Percentiles rank a stretch among this genome's conserved stretches.
phyloP scores from a whole-genome alignment of 176 grass and related monocot genomes.

The Oryza nivara region DNA sequence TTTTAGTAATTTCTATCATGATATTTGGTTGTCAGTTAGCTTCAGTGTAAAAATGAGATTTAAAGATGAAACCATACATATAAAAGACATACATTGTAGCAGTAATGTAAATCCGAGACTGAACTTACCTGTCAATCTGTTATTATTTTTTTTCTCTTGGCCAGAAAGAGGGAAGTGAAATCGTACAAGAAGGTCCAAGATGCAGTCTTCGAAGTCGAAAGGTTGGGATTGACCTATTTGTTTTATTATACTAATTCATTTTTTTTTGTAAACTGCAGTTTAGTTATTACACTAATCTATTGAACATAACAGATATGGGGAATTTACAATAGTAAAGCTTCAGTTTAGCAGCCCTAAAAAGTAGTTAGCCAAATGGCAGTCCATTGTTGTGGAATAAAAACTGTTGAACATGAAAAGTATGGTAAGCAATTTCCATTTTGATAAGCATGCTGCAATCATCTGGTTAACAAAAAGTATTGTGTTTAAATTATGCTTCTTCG shows the following conservation, averaged over 20 bases:
- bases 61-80: not conserved
- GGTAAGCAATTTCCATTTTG: not conserved
- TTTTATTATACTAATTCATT: constrained; percentile 8
- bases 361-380: not conserved
- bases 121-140: not conserved
- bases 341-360: not conserved
- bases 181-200: constrained; percentile 84
- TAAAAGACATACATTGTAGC: not conserved
- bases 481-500: too few relatives aligned
- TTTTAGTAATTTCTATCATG: not conserved
- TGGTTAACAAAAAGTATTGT: too few relatives aligned
- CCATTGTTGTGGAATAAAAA: not conserved
- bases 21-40: not conserved
- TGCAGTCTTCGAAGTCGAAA: constrained; percentile 90
- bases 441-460: too few relatives aligned
- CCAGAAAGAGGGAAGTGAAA: constrained; percentile 83
- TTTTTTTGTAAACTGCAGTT: not conserved
- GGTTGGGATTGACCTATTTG: constrained; percentile 40
- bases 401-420: not conserved
- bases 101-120: constrained; percentile 23
- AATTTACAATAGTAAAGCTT: not conserved
- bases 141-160: constrained; percentile 18
- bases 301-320: not conserved
- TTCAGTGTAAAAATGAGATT: not conserved
- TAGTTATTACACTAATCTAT: constrained; percentile 14